Conservation (phyloP, 2,329 filamentous ascomycete species). For the Cordyceps tenuipes region DNA sequence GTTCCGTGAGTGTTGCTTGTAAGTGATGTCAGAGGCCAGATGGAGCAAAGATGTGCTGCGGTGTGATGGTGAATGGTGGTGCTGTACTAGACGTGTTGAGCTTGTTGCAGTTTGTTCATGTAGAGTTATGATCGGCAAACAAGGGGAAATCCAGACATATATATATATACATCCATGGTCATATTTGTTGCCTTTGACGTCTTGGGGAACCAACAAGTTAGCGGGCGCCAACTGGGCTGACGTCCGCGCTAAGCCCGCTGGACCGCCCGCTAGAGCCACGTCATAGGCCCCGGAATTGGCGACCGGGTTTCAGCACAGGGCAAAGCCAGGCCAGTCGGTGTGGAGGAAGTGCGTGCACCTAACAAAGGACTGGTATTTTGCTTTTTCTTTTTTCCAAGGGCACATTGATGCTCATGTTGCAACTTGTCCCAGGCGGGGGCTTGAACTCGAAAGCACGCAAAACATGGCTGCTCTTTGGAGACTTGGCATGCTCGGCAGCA, state of each 20-base stretch:
- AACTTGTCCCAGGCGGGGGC: background rate
- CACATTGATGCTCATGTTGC: background rate
- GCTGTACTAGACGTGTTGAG: too few species aligned
- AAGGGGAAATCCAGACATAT: background rate
- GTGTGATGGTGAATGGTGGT: too few species aligned
- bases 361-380: background rate
- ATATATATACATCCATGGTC: background rate
- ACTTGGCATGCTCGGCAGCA: background rate
- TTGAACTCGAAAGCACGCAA: background rate
- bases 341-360: background rate
- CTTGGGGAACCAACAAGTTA: too few species aligned
- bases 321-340: background rate
- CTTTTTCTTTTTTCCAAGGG: background rate
- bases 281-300: slow-evolving; percentile 6
- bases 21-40: background rate
- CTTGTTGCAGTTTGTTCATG: background rate
- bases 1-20: background rate
- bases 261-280: background rate
- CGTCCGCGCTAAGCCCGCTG: background rate
- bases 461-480: background rate
- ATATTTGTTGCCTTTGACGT: background rate
- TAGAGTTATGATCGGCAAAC: background rate
- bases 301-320: slow-evolving; percentile 1
- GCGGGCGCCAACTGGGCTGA: background rate
- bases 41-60: too few species aligned